Evolutionary conservation across 139 green algal species (phyloP).

Genomic region (Pedinophyceae sp.): DNA sequence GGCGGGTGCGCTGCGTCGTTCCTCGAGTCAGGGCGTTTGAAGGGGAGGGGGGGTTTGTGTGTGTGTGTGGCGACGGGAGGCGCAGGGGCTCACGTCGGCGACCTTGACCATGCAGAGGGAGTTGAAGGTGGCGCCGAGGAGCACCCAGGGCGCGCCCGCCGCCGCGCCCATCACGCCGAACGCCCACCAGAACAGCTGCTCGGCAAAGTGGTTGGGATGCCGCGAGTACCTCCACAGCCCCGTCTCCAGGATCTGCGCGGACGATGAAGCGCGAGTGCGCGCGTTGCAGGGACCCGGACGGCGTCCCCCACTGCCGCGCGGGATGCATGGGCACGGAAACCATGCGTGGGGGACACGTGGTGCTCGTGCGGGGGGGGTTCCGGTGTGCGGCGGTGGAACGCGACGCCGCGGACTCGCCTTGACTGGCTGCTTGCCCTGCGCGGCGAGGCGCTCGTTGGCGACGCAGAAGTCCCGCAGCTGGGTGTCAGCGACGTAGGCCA

Average conservation of each 20-base stretch:
- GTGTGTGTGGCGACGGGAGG: neutral
- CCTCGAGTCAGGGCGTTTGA: neutral
- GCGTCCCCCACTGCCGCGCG: neutral
- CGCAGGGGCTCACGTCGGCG: neutral
- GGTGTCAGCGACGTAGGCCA: conserved; percentile 23
- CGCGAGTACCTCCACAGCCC: no score
- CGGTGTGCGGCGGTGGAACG: no score
- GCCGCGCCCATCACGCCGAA: no score
- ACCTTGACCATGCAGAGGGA: conserved; percentile 21
- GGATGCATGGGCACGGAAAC: no score
- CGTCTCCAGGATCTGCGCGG: conserved; percentile 24
- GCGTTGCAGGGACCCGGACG: conserved; percentile 7
- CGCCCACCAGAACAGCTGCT: conserved; percentile 19
- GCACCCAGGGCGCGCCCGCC: conserved; percentile 22
- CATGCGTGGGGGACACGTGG: no score
- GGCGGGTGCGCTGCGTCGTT: neutral
- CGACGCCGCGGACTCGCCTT: conserved; percentile 9
- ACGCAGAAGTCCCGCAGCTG: conserved; percentile 21
- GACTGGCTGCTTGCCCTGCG: conserved; percentile 1
- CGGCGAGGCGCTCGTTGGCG: neutral
- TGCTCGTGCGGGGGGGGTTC: no score
- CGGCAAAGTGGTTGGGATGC: conserved; percentile 17
- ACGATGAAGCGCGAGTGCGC: conserved; percentile 1
- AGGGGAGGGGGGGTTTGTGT: neutral
- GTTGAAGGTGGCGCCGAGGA: conserved; percentile 35